Conservation (phyloP, 2,329 filamentous ascomycete genomes). For the Fusarium sp. region DNA sequence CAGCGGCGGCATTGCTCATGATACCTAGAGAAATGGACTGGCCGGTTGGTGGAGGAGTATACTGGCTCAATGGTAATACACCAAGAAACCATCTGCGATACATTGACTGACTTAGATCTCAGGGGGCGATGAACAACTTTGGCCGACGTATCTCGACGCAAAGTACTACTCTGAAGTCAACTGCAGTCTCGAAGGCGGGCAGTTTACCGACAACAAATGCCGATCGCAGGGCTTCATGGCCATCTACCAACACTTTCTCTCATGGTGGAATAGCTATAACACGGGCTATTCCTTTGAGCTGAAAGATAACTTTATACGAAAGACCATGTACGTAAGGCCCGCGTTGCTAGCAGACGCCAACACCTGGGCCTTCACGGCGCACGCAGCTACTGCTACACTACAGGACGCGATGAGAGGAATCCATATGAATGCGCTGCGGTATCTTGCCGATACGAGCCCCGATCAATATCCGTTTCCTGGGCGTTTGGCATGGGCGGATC, state of each 20-base stretch:
- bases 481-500: too few species aligned
- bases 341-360: not conserved
- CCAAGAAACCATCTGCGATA: not conserved
- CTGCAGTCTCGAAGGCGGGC: not conserved
- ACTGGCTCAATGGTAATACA: slow-evolving; percentile 23
- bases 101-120: not conserved
- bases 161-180: slow-evolving; percentile 1
- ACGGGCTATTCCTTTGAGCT: slow-evolving; percentile 7
- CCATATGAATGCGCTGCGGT: too few species aligned
- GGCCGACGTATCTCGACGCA: slow-evolving; percentile 3
- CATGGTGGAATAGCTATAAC: slow-evolving; percentile 17
- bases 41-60: slow-evolving; percentile 18
- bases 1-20: slow-evolving; percentile 25
- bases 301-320: slow-evolving; percentile 12
- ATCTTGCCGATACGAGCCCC: too few species aligned
- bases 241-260: slow-evolving; percentile 7
- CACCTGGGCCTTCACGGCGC: slow-evolving; percentile 22
- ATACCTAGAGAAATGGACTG: slow-evolving; percentile 19
- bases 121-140: slow-evolving; percentile 5
- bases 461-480: too few species aligned
- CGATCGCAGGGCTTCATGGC: not conserved
- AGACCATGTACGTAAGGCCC: slow-evolving; percentile 11
- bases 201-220: not conserved
- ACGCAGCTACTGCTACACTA: too few species aligned
- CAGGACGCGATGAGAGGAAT: too few species aligned